Base-by-base conservation (phyloP, 202 grass and related monocot genomes). In the Cymbopogon flexuosus region DNA sequence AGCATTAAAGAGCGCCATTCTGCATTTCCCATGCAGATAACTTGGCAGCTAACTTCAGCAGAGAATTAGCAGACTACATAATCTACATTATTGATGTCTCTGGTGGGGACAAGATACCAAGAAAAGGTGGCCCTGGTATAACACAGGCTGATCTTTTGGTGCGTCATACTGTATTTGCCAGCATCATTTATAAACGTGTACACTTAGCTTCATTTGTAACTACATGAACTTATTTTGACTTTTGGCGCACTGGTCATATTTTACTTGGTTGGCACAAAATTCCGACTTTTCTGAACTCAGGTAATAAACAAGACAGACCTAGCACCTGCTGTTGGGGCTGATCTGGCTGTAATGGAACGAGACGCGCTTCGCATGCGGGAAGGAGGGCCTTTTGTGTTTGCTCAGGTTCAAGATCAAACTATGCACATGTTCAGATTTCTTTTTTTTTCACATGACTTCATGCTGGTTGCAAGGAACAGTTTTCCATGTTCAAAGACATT, bases 41-140 rank as follows among this genome's bases (percentile, higher is more conserved):
- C 75, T 85, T 98, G 83, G 96, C 92, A 6, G 92, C 96, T 35
- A 98, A 98, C 76, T 98, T 98, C 82, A 95, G 96, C 84, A 93
- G 95, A 74, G 96, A 98, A 86, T 85, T 95, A 83, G 96, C 90
- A 21, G 96, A 95, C 73, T 93, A 98, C 42, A 95, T 98, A 88
- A 98, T 98, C 81, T 98, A 98, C 75, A 95, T 98, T 63, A 99
- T 99, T 8, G 96, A 99, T 45, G 96, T 99, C 73, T 95, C 96
- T 81, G 96, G 82, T 54, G 96, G 92, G 61, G 96, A 98, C 77
- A 99, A 99, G 80, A 99, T 99, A 82, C 96, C 96, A 73, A 93
- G 96, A 72, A 99, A 95, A 82, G 92, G 96, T 2, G 96, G 96
- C 9, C 96, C 92, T 41, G 96, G 96, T 6, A 99, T 99, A 88